phyloP scores from a whole-genome alignment of 441 rosid genomes.

The Jatropha multifida region DNA sequence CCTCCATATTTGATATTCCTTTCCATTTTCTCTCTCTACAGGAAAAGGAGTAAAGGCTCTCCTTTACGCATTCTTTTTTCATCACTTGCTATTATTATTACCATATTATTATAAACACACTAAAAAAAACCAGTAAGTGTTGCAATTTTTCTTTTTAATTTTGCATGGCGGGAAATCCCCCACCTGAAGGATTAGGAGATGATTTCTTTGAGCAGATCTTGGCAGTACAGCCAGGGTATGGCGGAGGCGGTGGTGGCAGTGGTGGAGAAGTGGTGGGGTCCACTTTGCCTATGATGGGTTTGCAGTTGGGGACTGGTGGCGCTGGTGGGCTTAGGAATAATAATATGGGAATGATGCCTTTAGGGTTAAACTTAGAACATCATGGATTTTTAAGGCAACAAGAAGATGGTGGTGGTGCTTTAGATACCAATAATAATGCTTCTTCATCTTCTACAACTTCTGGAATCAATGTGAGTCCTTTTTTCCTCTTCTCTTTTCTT shows the following conservation, averaged over 20 bases:
- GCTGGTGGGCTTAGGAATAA: slow-evolving; percentile 24
- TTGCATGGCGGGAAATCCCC: slow-evolving; percentile 51
- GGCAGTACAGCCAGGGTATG: slow-evolving; percentile 46
- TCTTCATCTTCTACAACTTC: slow-evolving; percentile 47
- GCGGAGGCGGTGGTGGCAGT: slow-evolving; percentile 33
- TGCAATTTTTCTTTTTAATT: neutral
- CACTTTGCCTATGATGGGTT: slow-evolving; percentile 47
- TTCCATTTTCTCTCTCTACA: neutral
- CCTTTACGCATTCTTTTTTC: neutral
- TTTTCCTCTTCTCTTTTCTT: neutral
- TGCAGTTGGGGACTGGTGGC: slow-evolving; percentile 48
- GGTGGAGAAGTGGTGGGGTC: slow-evolving; percentile 32
- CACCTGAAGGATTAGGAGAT: slow-evolving; percentile 55
- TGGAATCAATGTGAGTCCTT: slow-evolving; percentile 43
- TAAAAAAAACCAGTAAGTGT: neutral
- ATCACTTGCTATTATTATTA: neutral
- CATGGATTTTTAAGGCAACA: slow-evolving; percentile 47
- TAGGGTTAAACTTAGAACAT: slow-evolving; percentile 65
- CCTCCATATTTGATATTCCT: neutral
- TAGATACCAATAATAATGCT: slow-evolving; percentile 31
- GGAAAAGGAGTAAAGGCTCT: too few species aligned
- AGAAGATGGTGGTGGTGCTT: slow-evolving; percentile 31
- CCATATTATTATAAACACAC: neutral
- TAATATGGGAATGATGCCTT: slow-evolving; percentile 56
- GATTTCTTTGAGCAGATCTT: slow-evolving; percentile 77